Percentiles rank a stretch among this genome's conserved stretches.
phyloP scores from a whole-genome alignment of 176 grass and related monocot species.

The Ampelocalamus luodianensis region DNA sequence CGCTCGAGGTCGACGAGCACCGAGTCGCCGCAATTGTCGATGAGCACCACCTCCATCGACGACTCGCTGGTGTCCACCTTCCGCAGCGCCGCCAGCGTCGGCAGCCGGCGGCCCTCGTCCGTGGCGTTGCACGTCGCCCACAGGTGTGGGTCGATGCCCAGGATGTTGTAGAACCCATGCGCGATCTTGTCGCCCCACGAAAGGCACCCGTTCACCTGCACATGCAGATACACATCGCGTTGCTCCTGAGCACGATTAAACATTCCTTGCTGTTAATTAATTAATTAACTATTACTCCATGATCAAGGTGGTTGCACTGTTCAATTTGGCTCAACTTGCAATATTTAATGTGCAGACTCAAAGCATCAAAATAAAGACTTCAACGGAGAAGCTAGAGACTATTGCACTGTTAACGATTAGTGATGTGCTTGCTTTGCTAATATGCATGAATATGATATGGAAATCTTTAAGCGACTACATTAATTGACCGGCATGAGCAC shows the following conservation, averaged over 20 bases:
- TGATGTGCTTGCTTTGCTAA: slow-evolving; percentile 12
- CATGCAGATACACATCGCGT: not conserved
- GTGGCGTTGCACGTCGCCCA: slow-evolving; percentile 90
- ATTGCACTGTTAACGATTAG: not conserved
- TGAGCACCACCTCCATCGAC: slow-evolving; percentile 77
- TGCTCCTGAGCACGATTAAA: too few relatives aligned
- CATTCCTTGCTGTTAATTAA: slow-evolving; percentile 3
- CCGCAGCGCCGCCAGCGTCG: slow-evolving; percentile 69
- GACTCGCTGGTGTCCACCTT: slow-evolving; percentile 67
- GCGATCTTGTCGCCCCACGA: slow-evolving; percentile 79
- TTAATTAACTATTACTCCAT: too few relatives aligned
- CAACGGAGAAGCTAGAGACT: not conserved
- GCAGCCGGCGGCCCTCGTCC: slow-evolving; percentile 68
- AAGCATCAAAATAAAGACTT: not conserved
- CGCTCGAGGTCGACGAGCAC: slow-evolving; percentile 68
- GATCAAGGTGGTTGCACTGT: not conserved
- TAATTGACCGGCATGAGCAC: not conserved
- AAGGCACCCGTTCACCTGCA: slow-evolving; percentile 84
- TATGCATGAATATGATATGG: not conserved
- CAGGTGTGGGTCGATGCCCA: slow-evolving; percentile 90
- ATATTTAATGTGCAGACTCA: not conserved
- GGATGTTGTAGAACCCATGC: slow-evolving; percentile 87
- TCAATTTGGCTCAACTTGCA: slow-evolving; percentile 32
- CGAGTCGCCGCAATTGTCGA: slow-evolving; percentile 65
- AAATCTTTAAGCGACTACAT: not conserved